phyloP scores from a whole-genome alignment of 352 stramenopile genomes.

The Pythium monospermum region DNA sequence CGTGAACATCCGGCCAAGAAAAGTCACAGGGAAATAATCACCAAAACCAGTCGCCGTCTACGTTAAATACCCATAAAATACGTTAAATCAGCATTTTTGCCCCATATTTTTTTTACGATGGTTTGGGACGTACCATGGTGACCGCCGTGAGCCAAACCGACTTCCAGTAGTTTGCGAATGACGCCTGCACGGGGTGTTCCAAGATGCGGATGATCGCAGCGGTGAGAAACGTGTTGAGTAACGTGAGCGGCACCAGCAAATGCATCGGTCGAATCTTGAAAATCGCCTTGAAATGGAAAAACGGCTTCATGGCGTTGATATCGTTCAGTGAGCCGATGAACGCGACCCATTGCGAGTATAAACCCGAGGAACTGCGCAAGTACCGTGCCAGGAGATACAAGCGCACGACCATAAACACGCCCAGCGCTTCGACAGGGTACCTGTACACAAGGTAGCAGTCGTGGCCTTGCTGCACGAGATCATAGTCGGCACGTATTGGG shows the following conservation, averaged over 20 bases:
- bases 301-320: conserved; percentile 70
- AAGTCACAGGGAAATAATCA: conserved; percentile 69
- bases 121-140: conserved; percentile 65
- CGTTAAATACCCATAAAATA: background rate
- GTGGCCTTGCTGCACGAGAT: conserved; percentile 23
- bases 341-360: conserved; percentile 76
- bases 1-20: conserved; percentile 50
- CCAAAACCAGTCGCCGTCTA: conserved; percentile 68
- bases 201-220: conserved; percentile 71
- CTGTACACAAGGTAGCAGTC: conserved; percentile 58
- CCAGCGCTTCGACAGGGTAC: conserved; percentile 56
- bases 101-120: too few relatives aligned
- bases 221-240: conserved; percentile 55
- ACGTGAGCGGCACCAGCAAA: conserved; percentile 47
- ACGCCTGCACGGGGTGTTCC: conserved; percentile 52
- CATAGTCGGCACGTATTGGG: conserved; percentile 22
- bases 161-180: conserved; percentile 70
- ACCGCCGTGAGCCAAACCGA: conserved; percentile 63
- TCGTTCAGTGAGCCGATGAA: conserved; percentile 69
- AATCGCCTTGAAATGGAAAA: conserved; percentile 77
- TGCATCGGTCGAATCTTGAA: conserved; percentile 66
- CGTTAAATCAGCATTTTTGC: background rate
- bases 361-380: conserved; percentile 55
- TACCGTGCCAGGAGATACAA: conserved; percentile 66
- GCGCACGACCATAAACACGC: conserved; percentile 61